These are phyloP conservation scores for Dalbergia oliveri DNA, from an alignment of 306 rosid genomes.

Conservation along the genomic window DNA sequence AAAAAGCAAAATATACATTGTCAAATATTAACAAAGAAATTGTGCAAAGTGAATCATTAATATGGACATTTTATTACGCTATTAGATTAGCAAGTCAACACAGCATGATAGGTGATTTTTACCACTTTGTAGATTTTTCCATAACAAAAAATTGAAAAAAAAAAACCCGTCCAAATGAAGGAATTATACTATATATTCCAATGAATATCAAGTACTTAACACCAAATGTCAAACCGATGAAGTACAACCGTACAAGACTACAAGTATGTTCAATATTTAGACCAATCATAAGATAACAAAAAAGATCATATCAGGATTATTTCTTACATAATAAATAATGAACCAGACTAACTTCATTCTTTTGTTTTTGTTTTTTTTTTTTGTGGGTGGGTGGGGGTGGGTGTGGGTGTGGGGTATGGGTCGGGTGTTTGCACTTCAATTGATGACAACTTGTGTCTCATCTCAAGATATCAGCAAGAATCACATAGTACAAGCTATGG, in stretches of 20 bases:
- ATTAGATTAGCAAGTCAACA: constrained; percentile 10
- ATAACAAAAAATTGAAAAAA: neutral
- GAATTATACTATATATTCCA: constrained; percentile 13
- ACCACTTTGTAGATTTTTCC: constrained; percentile 15
- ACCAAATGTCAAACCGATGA: neutral
- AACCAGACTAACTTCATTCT: constrained; percentile 13
- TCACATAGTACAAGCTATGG: neutral
- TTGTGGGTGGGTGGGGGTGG: too few species aligned
- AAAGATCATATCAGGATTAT: neutral
- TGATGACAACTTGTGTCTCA: neutral
- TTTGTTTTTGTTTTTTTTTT: too few species aligned
- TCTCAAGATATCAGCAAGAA: neutral
- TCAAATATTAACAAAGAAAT: constrained; percentile 17
- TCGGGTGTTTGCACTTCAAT: neutral
- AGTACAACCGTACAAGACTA: neutral
- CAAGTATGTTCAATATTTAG: neutral
- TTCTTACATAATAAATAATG: constrained; percentile 5
- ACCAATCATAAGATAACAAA: constrained; percentile 1
- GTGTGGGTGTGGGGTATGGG: too few species aligned
- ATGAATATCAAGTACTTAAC: constrained; percentile 12
- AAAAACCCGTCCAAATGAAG: neutral
- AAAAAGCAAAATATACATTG: constrained; percentile 1
- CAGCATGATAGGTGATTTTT: constrained; percentile 12
- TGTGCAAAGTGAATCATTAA: neutral
- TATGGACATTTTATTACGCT: neutral